Percentiles rank a stretch among this genome's conserved stretches.
Conservation (phyloP, 352 stramenopile genomes). For the Pythium pectinolyticum region DNA sequence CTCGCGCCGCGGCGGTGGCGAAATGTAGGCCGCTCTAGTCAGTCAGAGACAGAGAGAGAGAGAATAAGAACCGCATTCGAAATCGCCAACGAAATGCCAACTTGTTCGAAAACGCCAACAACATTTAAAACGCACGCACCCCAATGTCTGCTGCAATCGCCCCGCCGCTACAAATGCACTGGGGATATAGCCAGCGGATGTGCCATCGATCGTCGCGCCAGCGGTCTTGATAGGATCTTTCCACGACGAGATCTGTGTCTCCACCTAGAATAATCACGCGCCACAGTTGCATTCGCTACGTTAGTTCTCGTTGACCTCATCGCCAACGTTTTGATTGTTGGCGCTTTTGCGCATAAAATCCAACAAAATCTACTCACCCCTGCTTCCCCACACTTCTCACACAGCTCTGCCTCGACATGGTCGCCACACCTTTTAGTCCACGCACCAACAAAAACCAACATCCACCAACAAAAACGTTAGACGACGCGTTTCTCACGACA, state of each 20-base stretch:
- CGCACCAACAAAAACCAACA: neutral
- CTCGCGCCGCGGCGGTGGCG: conserved; percentile 34
- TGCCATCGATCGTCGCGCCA: conserved; percentile 37
- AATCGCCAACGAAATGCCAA: neutral
- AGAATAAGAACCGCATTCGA: neutral
- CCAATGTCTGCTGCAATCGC: conserved; percentile 50
- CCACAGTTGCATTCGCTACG: neutral
- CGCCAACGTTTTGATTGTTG: too few species aligned
- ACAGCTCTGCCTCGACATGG: conserved; percentile 49
- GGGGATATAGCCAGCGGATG: conserved; percentile 46
- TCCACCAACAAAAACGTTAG: conserved; percentile 3
- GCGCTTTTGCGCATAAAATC: too few species aligned
- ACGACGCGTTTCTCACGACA: too few species aligned
- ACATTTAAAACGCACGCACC: conserved; percentile 29
- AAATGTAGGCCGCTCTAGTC: conserved; percentile 20
- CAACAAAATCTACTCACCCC: conserved; percentile 34
- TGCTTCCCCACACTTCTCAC: conserved; percentile 62
- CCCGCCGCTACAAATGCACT: conserved; percentile 62
- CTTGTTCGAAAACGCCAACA: neutral
- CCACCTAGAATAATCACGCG: conserved; percentile 6
- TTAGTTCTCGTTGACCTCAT: neutral
- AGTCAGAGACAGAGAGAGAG: too few species aligned
- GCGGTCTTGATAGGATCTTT: conserved; percentile 45
- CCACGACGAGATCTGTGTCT: conserved; percentile 49
- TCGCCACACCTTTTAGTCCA: conserved; percentile 53